phyloP scores from a whole-genome alignment of 306 rosid genomes.

The Vigna trinervia region DNA sequence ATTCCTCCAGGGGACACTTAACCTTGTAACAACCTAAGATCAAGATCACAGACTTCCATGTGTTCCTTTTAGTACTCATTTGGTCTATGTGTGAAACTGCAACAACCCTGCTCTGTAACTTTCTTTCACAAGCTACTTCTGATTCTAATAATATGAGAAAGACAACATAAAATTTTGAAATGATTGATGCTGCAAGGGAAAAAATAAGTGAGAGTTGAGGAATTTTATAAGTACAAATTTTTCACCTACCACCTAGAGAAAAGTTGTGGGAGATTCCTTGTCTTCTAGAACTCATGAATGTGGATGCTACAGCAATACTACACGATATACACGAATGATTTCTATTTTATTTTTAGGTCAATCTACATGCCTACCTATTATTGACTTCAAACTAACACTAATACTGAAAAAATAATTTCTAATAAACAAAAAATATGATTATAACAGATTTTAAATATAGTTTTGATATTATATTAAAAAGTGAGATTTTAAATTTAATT shows the following conservation, averaged over 20 bases:
- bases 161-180: slow-evolving; percentile 31
- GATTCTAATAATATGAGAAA: slow-evolving; percentile 38
- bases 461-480: no score
- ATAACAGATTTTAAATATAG: no score
- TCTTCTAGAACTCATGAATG: slow-evolving; percentile 52
- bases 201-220: slow-evolving; percentile 39
- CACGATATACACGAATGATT: slow-evolving; percentile 35
- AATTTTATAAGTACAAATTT: slow-evolving; percentile 40
- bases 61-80: slow-evolving; percentile 55
- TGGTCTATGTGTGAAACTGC: slow-evolving; percentile 2
- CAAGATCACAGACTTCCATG: slow-evolving; percentile 72
- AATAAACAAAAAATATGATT: no score
- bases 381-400: slow-evolving; percentile 45
- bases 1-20: slow-evolving; percentile 44
- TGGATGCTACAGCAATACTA: slow-evolving; percentile 19
- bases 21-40: slow-evolving; percentile 65
- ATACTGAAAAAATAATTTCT: not conserved
- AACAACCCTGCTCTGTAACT: slow-evolving; percentile 31
- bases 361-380: slow-evolving; percentile 53
- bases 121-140: slow-evolving; percentile 37
- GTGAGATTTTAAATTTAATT: no score
- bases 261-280: slow-evolving; percentile 51
- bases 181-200: slow-evolving; percentile 34
- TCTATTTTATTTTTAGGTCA: slow-evolving; percentile 39
- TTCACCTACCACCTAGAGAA: slow-evolving; percentile 52